Base-by-base conservation (phyloP, 352 stramenopile species). In the Globisporangium cystogenes region DNA sequence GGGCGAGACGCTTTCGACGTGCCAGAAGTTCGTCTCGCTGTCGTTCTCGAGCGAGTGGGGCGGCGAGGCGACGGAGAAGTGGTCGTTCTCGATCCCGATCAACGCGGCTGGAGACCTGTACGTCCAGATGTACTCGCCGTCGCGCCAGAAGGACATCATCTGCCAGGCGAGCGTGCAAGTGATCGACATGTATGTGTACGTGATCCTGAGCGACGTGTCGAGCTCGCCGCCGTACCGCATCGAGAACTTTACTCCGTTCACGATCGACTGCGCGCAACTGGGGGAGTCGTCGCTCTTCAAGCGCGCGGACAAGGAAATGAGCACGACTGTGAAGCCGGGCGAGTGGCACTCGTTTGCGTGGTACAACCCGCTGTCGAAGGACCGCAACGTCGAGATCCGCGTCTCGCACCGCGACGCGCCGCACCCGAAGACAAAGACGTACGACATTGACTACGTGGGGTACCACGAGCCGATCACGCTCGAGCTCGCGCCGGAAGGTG, bases 131-230 rank as follows among this genome's bases (percentile, higher is more conserved):
- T 90, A 92, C 54, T 91, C 78, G 16, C 77, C 80, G 20, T 70
- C 69, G 14, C 76, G 81, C 35, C 67, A 95, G 58, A 81, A 80
- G 33, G 68, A 78, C 41, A 70, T 92, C 39, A 93, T 95, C 47
- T 92, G 83, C 44, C 70, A 92, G 50, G 84, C 78, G 36, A 93
- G 82, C 48, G 79, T 95, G 20, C 84, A 95, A 52, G 76, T 95
- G 24, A 76, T 95, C n/a, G 84, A 90, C 36, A 90, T 90, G 76
- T 91, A 95, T 51, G 74, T 95, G 18, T 95, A 93, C 57, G 82
- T 95, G 14, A 83, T 93, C 48, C 57, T 95, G 46, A 92, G 68
- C 23, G 84, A 95, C 57, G 78, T 87, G 12, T 95, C 82, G 0
- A 82, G 74, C 23, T 72, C 79, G 18, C 84, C 84, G 8, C 84